Evolutionary conservation across 2,329 filamentous ascomycete species (phyloP), one percentile per base, ranked within the genome.

Genomic region (Ophiostoma perfectum): DNA sequence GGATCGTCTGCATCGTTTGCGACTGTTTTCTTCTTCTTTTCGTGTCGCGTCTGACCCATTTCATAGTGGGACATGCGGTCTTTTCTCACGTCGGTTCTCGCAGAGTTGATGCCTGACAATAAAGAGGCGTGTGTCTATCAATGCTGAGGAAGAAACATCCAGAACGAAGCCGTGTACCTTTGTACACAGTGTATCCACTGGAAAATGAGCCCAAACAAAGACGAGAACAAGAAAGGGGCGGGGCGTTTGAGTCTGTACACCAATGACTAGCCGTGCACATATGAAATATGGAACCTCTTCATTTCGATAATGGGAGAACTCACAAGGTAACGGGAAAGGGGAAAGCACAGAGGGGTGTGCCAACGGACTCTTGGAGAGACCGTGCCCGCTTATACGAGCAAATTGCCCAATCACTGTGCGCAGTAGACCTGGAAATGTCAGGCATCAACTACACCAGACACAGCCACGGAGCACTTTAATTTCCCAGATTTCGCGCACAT

Each of bases 121-220:
- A 14, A 27, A 38, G 27, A 14, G 55, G 55, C 27, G 55, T 60
- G 55, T 16, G 27, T 38, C 4, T 60, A 60, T 4, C 11, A 52
- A 6, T 38, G 38, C 52, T 16, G 0, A 18, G 12, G 9, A 38
- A 60, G 55, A 60, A 60, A 60, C 55, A 60, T 60, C 49, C 49
- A 55, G 55, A 38, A 60, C 38, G 55, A 38, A 8, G 18, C 1
- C 9, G 14, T 60, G 55, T 60, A 60, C 27, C 55, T 38, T 63
- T 42, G 60, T 63, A 42, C 39, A 27, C 60, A 44, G 60, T 44
- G 8, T 44, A 63, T 42, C 60, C 60, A 63, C 60, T 41, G 16
- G 2, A 42, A 18, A n/a, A 39, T 49, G 45, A 49, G 36, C 47
- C 11, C n/a, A 52, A 64, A 36, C 7, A 52, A 52, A 55, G 49